Evolutionary conservation across 768 basidiomycete species (phyloP), one percentile per base, ranked within the genome.

Genomic region (Termitomyces sp.): DNA sequence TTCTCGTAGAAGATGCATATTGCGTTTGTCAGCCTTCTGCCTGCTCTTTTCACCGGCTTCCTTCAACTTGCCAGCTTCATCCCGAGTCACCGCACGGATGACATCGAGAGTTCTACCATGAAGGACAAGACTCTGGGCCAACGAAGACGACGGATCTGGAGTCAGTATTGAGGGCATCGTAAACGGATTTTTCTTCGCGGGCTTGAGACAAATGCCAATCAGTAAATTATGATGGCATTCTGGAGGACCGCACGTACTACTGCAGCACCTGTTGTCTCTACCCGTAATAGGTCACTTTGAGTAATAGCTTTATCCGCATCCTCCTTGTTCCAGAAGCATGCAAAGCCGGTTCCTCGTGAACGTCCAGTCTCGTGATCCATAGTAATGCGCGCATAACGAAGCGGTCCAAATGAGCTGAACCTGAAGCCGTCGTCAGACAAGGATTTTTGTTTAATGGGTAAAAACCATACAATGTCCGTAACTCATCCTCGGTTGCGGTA

Each of bases 31-130:
- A 0, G 88, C 87, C 72, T 95, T 95, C 72, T 93, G 86, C 50
- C 93, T 81, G 61, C 82, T 79, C 67, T 85, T 87, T 69, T 95
- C 95, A 4, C 90, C 88, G 18, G 88, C 91, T 61, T 97, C 95
- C 69, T 90, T 92, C 50, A 98, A 81, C 71, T 89, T 90, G 5
- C 84, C 82, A 6, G 97, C 97, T 63, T 90, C 82, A 61, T 95
- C 94, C 54, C 95, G 77, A 1, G 93, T 94, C 33, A 99, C 94
- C 2, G 97, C 97, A 10, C 87, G 84, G 18, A 88, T 84, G 49
- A 96, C 91, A 61, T 96, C 95, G 12, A 99, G 82, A 2, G 95
- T 95, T 20, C 96, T 83, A 6, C 96, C 97, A 63, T 97, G 93
- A 4, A 99, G 71, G 0, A 96, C 95, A 16, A 99, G 77, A 62